A percentile compares a stretch with the other conserved stretches of the same genome.
phyloP scores from a whole-genome alignment of 768 basidiomycete genomes.

The Boletus barrowsii region DNA sequence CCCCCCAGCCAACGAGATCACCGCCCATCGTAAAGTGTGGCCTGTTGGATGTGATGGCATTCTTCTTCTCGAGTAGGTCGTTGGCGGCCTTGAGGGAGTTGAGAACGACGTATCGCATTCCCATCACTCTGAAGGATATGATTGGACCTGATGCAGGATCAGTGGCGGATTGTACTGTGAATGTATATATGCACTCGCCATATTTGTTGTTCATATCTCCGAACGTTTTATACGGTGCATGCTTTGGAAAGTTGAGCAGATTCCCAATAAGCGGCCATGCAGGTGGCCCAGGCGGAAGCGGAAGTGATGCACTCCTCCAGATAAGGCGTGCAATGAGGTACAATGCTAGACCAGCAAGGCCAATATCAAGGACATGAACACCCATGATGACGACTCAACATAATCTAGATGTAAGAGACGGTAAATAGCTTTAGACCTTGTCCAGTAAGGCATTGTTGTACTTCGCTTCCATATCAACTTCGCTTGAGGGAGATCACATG shows the following conservation, averaged over 20 bases:
- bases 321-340: neutral
- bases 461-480: too few species aligned
- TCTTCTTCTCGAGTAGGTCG: conserved; percentile 14
- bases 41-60: conserved; percentile 2
- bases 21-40: conserved; percentile 10
- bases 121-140: conserved; percentile 28
- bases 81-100: conserved; percentile 39
- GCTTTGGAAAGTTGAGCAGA: conserved; percentile 50
- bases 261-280: conserved; percentile 49
- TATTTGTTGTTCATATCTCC: conserved; percentile 38
- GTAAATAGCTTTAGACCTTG: neutral
- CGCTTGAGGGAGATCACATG: too few species aligned
- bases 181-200: conserved; percentile 33
- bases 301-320: neutral
- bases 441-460: too few species aligned
- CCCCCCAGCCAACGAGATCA: conserved; percentile 21
- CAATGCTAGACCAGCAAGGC: conserved; percentile 11
- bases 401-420: too few species aligned
- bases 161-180: neutral
- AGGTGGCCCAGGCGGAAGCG: conserved; percentile 12
- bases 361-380: neutral
- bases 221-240: conserved; percentile 50
- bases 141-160: conserved; percentile 18
- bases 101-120: conserved; percentile 46
- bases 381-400: neutral